Evolutionary conservation across 73 alveolate genomes (phyloP).

Genomic region (Stentor roeselii): DNA sequence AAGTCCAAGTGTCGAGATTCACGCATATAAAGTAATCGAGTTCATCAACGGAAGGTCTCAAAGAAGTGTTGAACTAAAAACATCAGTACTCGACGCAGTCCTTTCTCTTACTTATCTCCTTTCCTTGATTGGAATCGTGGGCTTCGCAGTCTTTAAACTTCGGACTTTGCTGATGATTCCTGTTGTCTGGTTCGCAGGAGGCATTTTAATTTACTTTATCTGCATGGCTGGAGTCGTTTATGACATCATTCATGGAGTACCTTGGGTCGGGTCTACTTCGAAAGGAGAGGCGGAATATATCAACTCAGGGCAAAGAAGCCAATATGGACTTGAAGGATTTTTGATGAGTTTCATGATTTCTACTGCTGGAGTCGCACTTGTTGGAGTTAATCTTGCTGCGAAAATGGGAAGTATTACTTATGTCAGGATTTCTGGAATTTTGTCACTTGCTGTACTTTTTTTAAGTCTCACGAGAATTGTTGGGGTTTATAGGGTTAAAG

Average conservation of each 20-base stretch:
- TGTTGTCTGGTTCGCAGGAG: constrained; percentile 56
- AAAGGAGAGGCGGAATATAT: constrained; percentile 62
- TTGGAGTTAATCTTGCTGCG: constrained; percentile 33
- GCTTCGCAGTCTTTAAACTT: constrained; percentile 15
- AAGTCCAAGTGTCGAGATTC: constrained; percentile 31
- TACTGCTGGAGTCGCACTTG: constrained; percentile 45
- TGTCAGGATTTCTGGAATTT: constrained; percentile 33
- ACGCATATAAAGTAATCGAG: constrained; percentile 40
- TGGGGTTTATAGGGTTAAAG: constrained; percentile 55
- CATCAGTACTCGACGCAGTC: constrained; percentile 26
- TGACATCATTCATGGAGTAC: constrained; percentile 70
- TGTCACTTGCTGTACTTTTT: constrained; percentile 33
- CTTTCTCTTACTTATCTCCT: constrained; percentile 26
- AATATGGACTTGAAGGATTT: constrained; percentile 82
- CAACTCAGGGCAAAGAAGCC: constrained; percentile 72
- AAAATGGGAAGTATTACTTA: constrained; percentile 40
- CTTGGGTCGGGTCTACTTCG: constrained; percentile 56
- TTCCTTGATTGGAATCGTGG: constrained; percentile 13
- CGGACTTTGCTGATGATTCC: constrained; percentile 57
- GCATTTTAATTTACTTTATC: constrained; percentile 54
- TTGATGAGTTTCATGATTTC: constrained; percentile 49
- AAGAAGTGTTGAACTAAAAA: constrained; percentile 24
- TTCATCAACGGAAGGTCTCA: constrained; percentile 45
- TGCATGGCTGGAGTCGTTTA: constrained; percentile 81
- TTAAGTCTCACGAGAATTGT: constrained; percentile 37